phyloP scores from a whole-genome alignment of 2,329 filamentous ascomycete species.

The Didymella sp. region DNA sequence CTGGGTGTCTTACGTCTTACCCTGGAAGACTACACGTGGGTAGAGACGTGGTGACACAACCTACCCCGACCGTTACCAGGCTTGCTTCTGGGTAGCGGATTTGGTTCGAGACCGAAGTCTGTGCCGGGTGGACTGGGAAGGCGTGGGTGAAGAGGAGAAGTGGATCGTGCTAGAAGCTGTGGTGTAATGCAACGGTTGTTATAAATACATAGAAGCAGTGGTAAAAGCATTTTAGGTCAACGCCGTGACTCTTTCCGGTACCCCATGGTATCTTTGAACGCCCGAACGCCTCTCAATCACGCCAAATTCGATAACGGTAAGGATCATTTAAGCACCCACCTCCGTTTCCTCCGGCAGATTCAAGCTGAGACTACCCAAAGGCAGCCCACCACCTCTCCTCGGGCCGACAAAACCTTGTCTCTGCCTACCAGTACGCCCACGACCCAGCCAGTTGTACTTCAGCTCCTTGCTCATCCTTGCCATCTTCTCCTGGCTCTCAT shows the following conservation, averaged over 20 bases:
- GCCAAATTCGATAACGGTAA: not conserved
- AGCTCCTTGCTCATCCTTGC: slow-evolving; percentile 84
- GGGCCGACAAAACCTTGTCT: slow-evolving; percentile 83
- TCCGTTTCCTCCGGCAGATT: slow-evolving; percentile 13
- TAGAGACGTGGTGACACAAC: no score
- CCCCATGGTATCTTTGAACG: not conserved
- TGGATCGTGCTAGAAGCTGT: not conserved
- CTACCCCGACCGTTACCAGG: no score
- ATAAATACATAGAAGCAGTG: not conserved
- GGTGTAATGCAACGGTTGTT: not conserved
- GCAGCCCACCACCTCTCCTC: slow-evolving; percentile 23
- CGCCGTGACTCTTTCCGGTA: not conserved
- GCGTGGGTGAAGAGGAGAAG: not conserved
- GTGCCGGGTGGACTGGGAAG: no score
- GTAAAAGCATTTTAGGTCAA: not conserved
- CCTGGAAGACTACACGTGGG: no score
- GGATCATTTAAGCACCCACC: not conserved
- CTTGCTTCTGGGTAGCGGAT: no score
- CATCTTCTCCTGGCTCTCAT: slow-evolving; percentile 78
- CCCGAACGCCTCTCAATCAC: not conserved
- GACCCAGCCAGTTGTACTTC: slow-evolving; percentile 95
- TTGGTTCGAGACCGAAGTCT: no score
- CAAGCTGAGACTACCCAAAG: slow-evolving; percentile 7
- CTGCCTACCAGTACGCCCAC: slow-evolving; percentile 88
- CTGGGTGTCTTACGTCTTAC: no score